Evolutionary conservation across 106 monocot genomes (phyloP).

Genomic region (Gastrodia elata): DNA sequence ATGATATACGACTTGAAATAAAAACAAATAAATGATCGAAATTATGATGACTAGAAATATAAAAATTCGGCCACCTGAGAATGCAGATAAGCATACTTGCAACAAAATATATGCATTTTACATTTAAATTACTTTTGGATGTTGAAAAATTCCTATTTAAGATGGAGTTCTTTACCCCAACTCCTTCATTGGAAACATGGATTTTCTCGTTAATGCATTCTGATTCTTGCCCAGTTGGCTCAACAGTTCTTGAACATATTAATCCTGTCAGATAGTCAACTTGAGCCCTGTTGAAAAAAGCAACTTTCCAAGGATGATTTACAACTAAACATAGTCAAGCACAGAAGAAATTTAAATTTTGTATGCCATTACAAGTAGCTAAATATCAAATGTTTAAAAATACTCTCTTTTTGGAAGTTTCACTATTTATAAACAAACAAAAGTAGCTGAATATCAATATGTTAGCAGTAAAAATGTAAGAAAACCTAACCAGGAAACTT

Average conservation of each 20-base stretch:
- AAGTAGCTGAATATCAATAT: background rate
- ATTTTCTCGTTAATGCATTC: background rate
- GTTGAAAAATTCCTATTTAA: slow-evolving; percentile 1
- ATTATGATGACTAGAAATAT: background rate
- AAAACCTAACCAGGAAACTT: background rate
- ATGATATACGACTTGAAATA: background rate
- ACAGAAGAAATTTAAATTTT: background rate
- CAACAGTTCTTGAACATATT: slow-evolving; percentile 1
- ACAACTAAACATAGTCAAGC: background rate
- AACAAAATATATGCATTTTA: background rate
- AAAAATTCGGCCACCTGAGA: background rate
- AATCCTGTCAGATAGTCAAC: slow-evolving; percentile 8
- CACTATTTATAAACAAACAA: background rate
- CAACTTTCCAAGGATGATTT: background rate
- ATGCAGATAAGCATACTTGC: background rate
- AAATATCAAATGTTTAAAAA: background rate
- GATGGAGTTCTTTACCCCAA: background rate
- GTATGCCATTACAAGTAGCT: background rate
- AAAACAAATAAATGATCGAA: background rate
- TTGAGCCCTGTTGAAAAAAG: slow-evolving; percentile 6
- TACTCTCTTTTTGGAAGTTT: background rate
- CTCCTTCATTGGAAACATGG: background rate
- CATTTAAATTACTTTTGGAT: background rate
- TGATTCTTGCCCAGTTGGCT: slow-evolving; percentile 4
- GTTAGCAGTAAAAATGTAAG: background rate